Evolutionary conservation across 345 rosid species (phyloP).

Genomic region (Aethionema arabicum): DNA sequence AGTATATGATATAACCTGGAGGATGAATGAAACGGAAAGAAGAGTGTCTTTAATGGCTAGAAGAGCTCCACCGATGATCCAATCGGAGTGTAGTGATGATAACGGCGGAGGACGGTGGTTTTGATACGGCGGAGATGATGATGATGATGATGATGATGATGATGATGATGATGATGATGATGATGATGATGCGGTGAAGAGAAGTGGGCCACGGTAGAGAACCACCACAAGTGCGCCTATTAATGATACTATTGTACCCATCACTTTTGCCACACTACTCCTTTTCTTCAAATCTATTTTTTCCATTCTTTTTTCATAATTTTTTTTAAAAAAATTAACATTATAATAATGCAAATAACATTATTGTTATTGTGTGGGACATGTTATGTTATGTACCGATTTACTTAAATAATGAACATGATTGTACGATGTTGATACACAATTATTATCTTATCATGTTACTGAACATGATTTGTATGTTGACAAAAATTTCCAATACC

Average conservation of each 20-base stretch:
- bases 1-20: constrained; percentile 49
- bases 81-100: constrained; percentile 45
- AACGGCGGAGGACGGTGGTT: neutral
- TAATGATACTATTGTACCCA: constrained; percentile 69
- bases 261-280: constrained; percentile 71
- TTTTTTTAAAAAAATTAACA: neutral
- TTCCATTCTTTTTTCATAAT: constrained; percentile 61
- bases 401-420: too few relatives aligned
- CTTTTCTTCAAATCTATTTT: constrained; percentile 45
- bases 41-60: constrained; percentile 57
- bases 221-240: constrained; percentile 67
- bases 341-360: constrained; percentile 13
- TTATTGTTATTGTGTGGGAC: neutral
- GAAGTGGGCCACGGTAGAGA: constrained; percentile 62
- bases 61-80: constrained; percentile 73
- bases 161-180: constrained; percentile 10
- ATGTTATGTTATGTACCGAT: neutral
- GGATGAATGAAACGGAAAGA: constrained; percentile 65
- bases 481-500: too few relatives aligned
- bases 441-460: neutral
- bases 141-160: constrained; percentile 15
- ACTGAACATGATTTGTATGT: neutral
- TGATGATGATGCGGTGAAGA: constrained; percentile 39
- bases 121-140: neutral
- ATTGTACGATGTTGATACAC: too few relatives aligned